Percentiles rank a stretch among this genome's conserved stretches.
Conservation (phyloP, 2,329 filamentous ascomycete species). For the Chrysoporthe deuterocubensis region DNA sequence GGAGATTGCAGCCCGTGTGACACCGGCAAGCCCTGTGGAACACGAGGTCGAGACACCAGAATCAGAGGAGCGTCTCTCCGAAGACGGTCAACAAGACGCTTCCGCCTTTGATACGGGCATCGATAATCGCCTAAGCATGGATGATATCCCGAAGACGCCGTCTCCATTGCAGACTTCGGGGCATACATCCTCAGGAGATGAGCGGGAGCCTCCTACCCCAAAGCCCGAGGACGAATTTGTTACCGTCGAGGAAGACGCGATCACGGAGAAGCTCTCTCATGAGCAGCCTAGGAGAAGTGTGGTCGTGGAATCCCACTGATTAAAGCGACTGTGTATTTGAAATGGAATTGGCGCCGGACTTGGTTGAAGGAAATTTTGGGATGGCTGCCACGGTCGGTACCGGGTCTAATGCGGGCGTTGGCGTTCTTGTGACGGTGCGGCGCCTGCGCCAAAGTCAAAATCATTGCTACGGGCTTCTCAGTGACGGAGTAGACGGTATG, state of each 20-base stretch:
- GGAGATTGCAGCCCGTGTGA: conserved; percentile 18
- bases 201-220: conserved; percentile 36
- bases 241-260: conserved; percentile 13
- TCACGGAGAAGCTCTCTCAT: conserved; percentile 14
- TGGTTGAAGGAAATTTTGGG: background rate
- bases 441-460: conserved; percentile 19
- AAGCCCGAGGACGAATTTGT: conserved; percentile 30
- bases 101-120: conserved; percentile 36
- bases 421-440: conserved; percentile 17
- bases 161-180: conserved; percentile 30
- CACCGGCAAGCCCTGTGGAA: conserved; percentile 24
- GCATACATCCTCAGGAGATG: conserved; percentile 34
- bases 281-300: conserved; percentile 23
- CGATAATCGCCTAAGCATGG: conserved; percentile 28
- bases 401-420: conserved; percentile 23
- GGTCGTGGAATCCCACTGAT: conserved; percentile 19
- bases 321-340: background rate
- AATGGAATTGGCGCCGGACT: background rate
- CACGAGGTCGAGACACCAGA: conserved; percentile 23
- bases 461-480: conserved; percentile 18
- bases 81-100: conserved; percentile 33
- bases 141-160: conserved; percentile 29
- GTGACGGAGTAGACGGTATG: conserved; percentile 12
- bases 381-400: conserved; percentile 3
- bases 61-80: conserved; percentile 25